Percentiles rank a stretch among this genome's conserved stretches.
Conservation (phyloP, 768 basidiomycete genomes). For the Nidula microcarpa region DNA sequence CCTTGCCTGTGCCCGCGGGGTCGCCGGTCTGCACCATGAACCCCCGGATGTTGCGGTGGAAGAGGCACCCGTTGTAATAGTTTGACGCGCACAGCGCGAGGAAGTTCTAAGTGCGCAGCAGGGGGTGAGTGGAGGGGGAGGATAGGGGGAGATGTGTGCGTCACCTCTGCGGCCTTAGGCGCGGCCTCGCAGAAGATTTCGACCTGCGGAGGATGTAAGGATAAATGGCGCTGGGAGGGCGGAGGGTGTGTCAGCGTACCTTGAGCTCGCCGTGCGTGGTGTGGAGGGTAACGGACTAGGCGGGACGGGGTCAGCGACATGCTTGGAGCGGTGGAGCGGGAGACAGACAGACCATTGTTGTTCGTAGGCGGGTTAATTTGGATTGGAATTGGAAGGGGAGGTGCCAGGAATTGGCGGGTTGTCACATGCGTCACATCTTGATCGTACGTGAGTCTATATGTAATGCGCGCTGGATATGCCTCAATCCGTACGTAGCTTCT, state of each 20-base stretch:
- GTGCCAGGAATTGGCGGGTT: too few relatives aligned
- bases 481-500: too few relatives aligned
- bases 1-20: constrained; percentile 87
- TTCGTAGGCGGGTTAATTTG: too few relatives aligned
- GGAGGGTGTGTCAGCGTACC: constrained; percentile 33
- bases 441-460: too few relatives aligned
- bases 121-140: too few relatives aligned
- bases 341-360: constrained; percentile 28
- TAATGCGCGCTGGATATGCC: too few relatives aligned
- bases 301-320: constrained; percentile 7
- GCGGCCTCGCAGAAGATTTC: constrained; percentile 98
- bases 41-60: constrained; percentile 92
- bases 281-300: constrained; percentile 89
- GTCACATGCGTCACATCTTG: too few relatives aligned
- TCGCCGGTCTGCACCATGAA: constrained; percentile 98
- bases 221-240: background rate
- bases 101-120: constrained; percentile 68
- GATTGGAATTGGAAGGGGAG: too few relatives aligned
- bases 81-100: constrained; percentile 90
- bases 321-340: constrained; percentile 14
- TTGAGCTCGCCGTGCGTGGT: constrained; percentile 95
- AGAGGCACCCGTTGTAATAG: constrained; percentile 80
- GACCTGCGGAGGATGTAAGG: constrained; percentile 47
- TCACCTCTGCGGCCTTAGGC: constrained; percentile 93
- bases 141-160: constrained; percentile 6